phyloP scores from a whole-genome alignment of 2,329 filamentous ascomycete species.

The Simplicillium sp. region DNA sequence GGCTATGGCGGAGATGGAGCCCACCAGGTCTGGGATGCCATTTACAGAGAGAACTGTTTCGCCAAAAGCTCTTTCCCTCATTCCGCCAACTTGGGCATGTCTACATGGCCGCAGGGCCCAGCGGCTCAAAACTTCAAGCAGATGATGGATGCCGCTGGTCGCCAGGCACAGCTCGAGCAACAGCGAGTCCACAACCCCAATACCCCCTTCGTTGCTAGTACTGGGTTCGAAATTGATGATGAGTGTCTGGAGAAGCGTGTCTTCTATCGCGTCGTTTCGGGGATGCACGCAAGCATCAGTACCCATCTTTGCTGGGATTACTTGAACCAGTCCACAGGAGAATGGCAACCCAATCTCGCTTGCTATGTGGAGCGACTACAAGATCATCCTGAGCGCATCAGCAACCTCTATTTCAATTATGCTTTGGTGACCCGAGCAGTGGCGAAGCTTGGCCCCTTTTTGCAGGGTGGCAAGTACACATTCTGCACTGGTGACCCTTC shows the following conservation, averaged over 20 bases:
- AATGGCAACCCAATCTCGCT: slow-evolving; percentile 82
- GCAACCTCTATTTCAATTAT: slow-evolving; percentile 99
- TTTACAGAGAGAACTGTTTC: slow-evolving; percentile 98
- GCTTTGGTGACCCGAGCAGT: slow-evolving; percentile 87
- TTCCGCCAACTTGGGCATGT: slow-evolving; percentile 43
- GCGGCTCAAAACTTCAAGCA: slow-evolving; percentile 53
- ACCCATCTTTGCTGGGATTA: slow-evolving; percentile 95
- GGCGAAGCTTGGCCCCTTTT: slow-evolving; percentile 76
- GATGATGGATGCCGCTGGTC: slow-evolving; percentile 48
- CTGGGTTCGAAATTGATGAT: slow-evolving; percentile 69
- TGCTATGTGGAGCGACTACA: slow-evolving; percentile 89
- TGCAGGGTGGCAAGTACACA: slow-evolving; percentile 62
- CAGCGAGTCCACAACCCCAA: slow-evolving; percentile 33
- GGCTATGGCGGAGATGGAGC: slow-evolving; percentile 81
- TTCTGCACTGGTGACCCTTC: slow-evolving; percentile 82
- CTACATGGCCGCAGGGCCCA: slow-evolving; percentile 32
- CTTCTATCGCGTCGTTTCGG: slow-evolving; percentile 89
- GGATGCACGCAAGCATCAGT: slow-evolving; percentile 97
- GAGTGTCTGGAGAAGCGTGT: slow-evolving; percentile 98
- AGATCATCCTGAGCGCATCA: slow-evolving; percentile 77
- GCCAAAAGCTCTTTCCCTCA: slow-evolving; percentile 54
- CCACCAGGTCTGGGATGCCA: slow-evolving; percentile 88
- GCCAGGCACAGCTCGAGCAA: slow-evolving; percentile 53
- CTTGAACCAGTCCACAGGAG: slow-evolving; percentile 85
- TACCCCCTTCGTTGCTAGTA: slow-evolving; percentile 50